Conservation (phyloP, 2,329 filamentous ascomycete species). For the Trichoderma sp. region DNA sequence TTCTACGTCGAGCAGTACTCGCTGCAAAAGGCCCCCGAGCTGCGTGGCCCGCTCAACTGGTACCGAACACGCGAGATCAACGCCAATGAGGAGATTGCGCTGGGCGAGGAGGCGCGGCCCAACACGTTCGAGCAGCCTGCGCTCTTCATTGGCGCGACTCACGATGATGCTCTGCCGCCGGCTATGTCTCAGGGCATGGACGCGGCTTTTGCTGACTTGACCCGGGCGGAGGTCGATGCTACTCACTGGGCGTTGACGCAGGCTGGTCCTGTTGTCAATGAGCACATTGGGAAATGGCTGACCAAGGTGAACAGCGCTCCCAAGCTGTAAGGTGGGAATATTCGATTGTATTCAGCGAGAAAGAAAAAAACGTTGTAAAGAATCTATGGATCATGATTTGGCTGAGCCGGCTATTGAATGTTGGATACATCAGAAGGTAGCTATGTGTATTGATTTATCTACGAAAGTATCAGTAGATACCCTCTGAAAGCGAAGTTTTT, state of each 20-base stretch:
- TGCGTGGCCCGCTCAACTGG: constrained; percentile 83
- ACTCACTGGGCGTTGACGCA: constrained; percentile 84
- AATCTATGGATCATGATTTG: background rate
- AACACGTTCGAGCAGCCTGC: constrained; percentile 56
- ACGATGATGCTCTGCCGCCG: constrained; percentile 71
- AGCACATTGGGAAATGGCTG: constrained; percentile 65
- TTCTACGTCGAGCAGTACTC: constrained; percentile 72
- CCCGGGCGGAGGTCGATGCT: constrained; percentile 61
- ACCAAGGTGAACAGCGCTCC: constrained; percentile 33
- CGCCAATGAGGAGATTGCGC: constrained; percentile 67
- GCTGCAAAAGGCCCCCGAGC: constrained; percentile 53
- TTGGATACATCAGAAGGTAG: background rate
- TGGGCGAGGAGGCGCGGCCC: constrained; percentile 55
- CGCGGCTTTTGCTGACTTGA: constrained; percentile 61
- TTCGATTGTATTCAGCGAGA: background rate
- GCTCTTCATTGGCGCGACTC: constrained; percentile 70
- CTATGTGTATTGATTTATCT: background rate
- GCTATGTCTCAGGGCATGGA: constrained; percentile 72
- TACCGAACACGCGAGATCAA: constrained; percentile 75
- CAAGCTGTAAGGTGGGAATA: constrained; percentile 27
- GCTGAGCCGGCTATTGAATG: background rate
- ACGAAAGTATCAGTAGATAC: background rate
- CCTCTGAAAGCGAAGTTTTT: background rate
- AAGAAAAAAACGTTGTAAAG: background rate
- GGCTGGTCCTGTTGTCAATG: constrained; percentile 67